A percentile compares a stretch with the other conserved stretches of the same genome.
phyloP scores from a whole-genome alignment of 2,329 filamentous ascomycete species.

The Colletotrichum eleusines region DNA sequence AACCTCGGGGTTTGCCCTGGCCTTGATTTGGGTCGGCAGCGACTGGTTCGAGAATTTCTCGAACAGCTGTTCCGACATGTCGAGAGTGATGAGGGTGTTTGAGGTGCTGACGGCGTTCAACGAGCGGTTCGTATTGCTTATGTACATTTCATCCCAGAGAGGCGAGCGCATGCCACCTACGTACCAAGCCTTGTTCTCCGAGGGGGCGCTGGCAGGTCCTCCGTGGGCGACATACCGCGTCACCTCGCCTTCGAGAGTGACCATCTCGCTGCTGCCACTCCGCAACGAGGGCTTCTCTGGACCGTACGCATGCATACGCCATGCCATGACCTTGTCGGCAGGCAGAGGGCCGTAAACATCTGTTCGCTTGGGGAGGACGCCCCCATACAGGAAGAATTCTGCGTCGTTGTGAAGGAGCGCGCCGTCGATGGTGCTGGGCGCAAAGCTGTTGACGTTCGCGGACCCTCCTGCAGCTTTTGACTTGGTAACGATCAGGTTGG shows the following conservation, averaged over 20 bases:
- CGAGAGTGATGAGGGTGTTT: constrained; percentile 69
- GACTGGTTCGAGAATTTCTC: constrained; percentile 70
- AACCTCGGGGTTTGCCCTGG: constrained; percentile 72
- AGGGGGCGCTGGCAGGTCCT: constrained; percentile 72
- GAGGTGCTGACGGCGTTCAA: constrained; percentile 59
- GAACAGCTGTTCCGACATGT: constrained; percentile 64
- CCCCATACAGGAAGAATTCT: constrained; percentile 75
- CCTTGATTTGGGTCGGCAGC: constrained; percentile 61
- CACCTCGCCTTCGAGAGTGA: constrained; percentile 58
- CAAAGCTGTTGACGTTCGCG: constrained; percentile 64
- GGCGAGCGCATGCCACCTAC: constrained; percentile 72
- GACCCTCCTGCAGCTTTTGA: constrained; percentile 61
- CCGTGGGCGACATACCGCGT: constrained; percentile 75
- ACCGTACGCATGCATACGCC: constrained; percentile 67
- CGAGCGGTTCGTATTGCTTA: constrained; percentile 49
- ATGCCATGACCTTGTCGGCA: constrained; percentile 60
- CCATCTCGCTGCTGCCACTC: constrained; percentile 49
- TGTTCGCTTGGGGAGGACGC: constrained; percentile 55
- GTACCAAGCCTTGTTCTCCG: constrained; percentile 79
- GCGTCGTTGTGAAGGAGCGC: constrained; percentile 74
- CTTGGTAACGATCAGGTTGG: constrained; percentile 60
- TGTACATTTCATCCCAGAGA: constrained; percentile 62
- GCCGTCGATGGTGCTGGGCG: constrained; percentile 71
- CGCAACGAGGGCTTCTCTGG: constrained; percentile 49
- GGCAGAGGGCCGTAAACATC: constrained; percentile 53